These are phyloP conservation scores for Russula brevipes DNA, from an alignment of 768 basidiomycete species.

Conservation along the genomic window DNA sequence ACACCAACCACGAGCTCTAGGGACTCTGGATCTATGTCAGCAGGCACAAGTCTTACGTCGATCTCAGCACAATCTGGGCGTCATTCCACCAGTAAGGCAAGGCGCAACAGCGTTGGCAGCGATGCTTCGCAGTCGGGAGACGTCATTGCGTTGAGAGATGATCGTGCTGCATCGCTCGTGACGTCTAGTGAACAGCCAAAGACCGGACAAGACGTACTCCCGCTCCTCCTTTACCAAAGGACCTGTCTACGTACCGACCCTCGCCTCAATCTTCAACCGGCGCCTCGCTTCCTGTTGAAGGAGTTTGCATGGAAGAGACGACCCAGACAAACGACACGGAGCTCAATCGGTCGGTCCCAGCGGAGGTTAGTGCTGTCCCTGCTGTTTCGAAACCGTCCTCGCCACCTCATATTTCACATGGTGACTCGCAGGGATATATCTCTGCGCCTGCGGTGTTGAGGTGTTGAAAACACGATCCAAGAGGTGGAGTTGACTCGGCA, in stretches of 20 bases:
- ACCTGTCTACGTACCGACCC: constrained; percentile 70
- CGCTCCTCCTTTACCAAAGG: constrained; percentile 89
- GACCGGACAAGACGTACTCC: constrained; percentile 64
- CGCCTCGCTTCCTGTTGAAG: constrained; percentile 43
- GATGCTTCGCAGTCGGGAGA: constrained; percentile 74
- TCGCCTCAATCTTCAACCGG: constrained; percentile 58
- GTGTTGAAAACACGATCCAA: constrained; percentile 80
- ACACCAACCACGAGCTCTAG: constrained; percentile 73
- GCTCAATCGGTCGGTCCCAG: constrained; percentile 44
- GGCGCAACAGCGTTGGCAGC: constrained; percentile 81
- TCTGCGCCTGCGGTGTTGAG: constrained; percentile 41
- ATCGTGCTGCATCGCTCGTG: constrained; percentile 60
- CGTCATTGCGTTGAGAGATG: constrained; percentile 54
- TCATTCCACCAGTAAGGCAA: constrained; percentile 57
- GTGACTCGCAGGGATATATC: constrained; percentile 35
- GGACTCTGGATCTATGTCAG: constrained; percentile 80
- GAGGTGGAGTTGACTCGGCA: constrained; percentile 90
- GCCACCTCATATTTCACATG: constrained; percentile 26
- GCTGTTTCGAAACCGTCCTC: constrained; percentile 31
- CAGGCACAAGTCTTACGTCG: constrained; percentile 72
- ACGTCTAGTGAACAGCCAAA: constrained; percentile 56
- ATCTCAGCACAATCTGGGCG: constrained; percentile 67
- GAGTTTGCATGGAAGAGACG: constrained; percentile 37
- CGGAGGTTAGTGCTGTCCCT: constrained; percentile 46
- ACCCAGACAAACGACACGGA: constrained; percentile 43